A percentile compares a stretch with the other conserved stretches of the same genome.
phyloP scores from a whole-genome alignment of 352 stramenopile species.

The Phytopythium oedochilum region DNA sequence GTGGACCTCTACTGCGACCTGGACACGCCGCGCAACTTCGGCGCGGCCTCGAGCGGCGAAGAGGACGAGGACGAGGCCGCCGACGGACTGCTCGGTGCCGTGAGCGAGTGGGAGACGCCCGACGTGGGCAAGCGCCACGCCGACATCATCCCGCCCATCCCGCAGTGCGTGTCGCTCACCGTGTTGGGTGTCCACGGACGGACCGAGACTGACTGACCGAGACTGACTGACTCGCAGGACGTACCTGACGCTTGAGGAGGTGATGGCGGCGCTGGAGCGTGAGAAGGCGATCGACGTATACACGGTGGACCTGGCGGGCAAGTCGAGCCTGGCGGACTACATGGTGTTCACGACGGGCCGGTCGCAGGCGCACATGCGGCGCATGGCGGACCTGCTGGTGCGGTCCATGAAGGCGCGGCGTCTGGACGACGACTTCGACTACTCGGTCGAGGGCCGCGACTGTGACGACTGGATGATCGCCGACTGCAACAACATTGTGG shows the following conservation, averaged over 20 bases:
- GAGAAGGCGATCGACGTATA: slow-evolving; percentile 81
- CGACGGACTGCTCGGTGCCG: slow-evolving; percentile 4
- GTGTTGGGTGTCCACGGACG: not conserved
- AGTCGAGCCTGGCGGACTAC: slow-evolving; percentile 79
- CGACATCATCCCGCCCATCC: slow-evolving; percentile 64
- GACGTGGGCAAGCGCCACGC: slow-evolving; percentile 67
- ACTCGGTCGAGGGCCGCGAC: slow-evolving; percentile 81
- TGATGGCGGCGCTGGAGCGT: slow-evolving; percentile 51
- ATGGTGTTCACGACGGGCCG: slow-evolving; percentile 88
- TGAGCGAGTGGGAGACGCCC: slow-evolving; percentile 57
- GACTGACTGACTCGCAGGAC: slow-evolving; percentile 20
- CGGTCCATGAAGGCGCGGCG: slow-evolving; percentile 72
- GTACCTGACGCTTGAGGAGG: slow-evolving; percentile 74
- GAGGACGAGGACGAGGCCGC: slow-evolving; percentile 23
- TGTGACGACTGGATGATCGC: slow-evolving; percentile 93
- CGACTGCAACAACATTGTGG: slow-evolving; percentile 88
- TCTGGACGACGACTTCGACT: slow-evolving; percentile 72
- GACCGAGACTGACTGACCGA: not conserved
- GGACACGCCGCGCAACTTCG: slow-evolving; percentile 75
- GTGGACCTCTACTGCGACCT: slow-evolving; percentile 77
- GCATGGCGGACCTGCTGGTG: slow-evolving; percentile 87
- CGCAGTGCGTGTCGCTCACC: slow-evolving; percentile 13
- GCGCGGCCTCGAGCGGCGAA: slow-evolving; percentile 13
- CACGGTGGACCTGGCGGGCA: slow-evolving; percentile 65
- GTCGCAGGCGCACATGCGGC: slow-evolving; percentile 82